Evolutionary conservation across 306 rosid genomes (phyloP), one percentile per base, ranked within the genome.

Genomic region (Cicer chorassanicum): DNA sequence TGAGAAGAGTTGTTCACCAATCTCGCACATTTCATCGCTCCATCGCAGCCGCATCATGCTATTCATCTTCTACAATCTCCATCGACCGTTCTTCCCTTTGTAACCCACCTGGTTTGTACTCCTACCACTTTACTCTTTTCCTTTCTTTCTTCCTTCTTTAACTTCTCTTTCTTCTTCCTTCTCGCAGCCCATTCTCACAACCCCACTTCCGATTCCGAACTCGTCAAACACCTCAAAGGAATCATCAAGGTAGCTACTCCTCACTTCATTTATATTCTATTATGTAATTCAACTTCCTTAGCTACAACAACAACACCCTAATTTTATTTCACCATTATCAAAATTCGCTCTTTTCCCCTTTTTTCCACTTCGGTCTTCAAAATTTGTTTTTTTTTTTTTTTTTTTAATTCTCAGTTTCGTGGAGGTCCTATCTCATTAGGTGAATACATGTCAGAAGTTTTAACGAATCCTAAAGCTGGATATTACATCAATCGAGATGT

Each of bases 391-490:
- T 64, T 18, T 19, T 45, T 44, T 9, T 49, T 65, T 6, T n/a
- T n/a, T 39, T 61, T 13, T 0, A 3, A 4, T 83, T 65, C n/a
- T 57, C 86, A 94, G 99, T 94, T 92, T 81, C 97, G 99, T 21
- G 99, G 99, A 48, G 99, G 99, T 21, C 99, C 97, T 78, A 94
- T 94, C 57, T 90, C 97, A 2, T 51, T 94, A 62, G 99, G 97
- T 66, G 97, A 94, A 87, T 94, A 90, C 65, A 94, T 94, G 97
- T 90, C 92, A 78, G 93, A 94, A 75, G 99, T 94, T 82, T 84
- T 94, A 86, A 94, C 99, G 2, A 94, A 94, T 70, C 99, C 99
- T 34, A 90, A 89, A 80, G 92, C 95, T 74, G 96, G 97, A 2
- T 94, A 92, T 69, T 94, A 94, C 68, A 94, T 94, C 72, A 88